phyloP scores from a whole-genome alignment of 1,139 yeast species.

The Suhomyces bolitotheri region DNA sequence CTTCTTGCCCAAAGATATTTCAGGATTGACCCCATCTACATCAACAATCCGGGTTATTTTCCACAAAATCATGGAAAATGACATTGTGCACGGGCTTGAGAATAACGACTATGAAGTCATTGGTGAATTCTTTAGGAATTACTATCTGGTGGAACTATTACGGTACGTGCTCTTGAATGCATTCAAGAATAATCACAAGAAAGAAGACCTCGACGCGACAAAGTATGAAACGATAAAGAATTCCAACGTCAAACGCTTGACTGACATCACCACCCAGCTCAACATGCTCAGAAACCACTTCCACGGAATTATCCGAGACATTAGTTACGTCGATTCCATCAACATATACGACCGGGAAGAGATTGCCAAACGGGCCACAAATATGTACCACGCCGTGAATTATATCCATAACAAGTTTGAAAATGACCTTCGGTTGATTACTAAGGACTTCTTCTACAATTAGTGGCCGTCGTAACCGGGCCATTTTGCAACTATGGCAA shows the following conservation, averaged over 20 bases:
- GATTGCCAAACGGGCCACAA: slow-evolving; percentile 16
- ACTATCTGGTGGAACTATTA: slow-evolving; percentile 16
- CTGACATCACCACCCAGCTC: slow-evolving; percentile 10
- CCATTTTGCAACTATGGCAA: neutral
- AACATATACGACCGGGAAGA: slow-evolving; percentile 15
- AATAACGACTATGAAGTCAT: slow-evolving; percentile 1
- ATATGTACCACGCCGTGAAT: slow-evolving; percentile 16
- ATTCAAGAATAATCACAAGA: slow-evolving; percentile 3
- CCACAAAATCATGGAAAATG: slow-evolving; percentile 1
- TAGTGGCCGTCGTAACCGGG: neutral
- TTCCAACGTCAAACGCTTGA: slow-evolving; percentile 10
- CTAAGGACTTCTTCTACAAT: slow-evolving; percentile 18
- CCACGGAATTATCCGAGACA: slow-evolving; percentile 12
- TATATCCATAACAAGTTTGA: slow-evolving; percentile 15
- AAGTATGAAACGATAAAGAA: slow-evolving; percentile 4
- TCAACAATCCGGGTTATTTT: slow-evolving; percentile 3
- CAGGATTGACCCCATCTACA: slow-evolving; percentile 1
- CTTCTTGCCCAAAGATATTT: neutral
- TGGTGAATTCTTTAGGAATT: slow-evolving; percentile 15
- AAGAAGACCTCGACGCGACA: slow-evolving; percentile 1
- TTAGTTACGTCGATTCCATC: slow-evolving; percentile 5
- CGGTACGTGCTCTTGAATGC: slow-evolving; percentile 9
- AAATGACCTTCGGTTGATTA: slow-evolving; percentile 14
- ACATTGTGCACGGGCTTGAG: slow-evolving; percentile 7
- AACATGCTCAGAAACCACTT: slow-evolving; percentile 13